Evolutionary conservation across 371 early-diverging fungal species (phyloP).

Genomic region (Gilbertella persicaria): DNA sequence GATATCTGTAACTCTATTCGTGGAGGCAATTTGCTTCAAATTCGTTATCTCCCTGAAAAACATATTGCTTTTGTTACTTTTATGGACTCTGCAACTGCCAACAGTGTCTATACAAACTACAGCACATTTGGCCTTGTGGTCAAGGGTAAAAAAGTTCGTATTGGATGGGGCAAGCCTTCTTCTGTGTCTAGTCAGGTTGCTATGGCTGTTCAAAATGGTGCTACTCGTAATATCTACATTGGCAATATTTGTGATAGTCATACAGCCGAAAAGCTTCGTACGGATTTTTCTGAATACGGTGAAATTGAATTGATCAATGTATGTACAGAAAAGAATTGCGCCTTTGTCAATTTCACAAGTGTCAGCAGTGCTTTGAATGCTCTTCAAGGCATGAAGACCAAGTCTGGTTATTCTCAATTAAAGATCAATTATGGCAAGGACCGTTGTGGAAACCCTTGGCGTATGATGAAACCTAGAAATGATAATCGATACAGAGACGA

Average conservation of each 20-base stretch:
- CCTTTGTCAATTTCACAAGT: slow-evolving; percentile 81
- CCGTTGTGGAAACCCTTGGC: slow-evolving; percentile 70
- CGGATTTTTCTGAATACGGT: slow-evolving; percentile 74
- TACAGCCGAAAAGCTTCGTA: slow-evolving; percentile 58
- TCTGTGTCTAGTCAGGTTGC: slow-evolving; percentile 54
- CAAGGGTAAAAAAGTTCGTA: slow-evolving; percentile 67
- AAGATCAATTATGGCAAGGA: slow-evolving; percentile 82
- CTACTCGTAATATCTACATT: slow-evolving; percentile 82
- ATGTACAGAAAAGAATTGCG: slow-evolving; percentile 73
- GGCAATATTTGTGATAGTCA: slow-evolving; percentile 62
- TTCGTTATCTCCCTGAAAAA: slow-evolving; percentile 73
- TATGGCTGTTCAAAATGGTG: slow-evolving; percentile 65
- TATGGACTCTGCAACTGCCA: slow-evolving; percentile 71
- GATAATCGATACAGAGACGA: too few relatives aligned
- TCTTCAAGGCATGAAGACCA: slow-evolving; percentile 41
- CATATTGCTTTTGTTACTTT: slow-evolving; percentile 86
- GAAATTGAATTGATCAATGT: slow-evolving; percentile 79
- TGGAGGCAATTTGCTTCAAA: slow-evolving; percentile 75
- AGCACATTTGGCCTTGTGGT: slow-evolving; percentile 60
- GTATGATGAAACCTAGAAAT: neutral
- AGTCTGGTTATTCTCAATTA: slow-evolving; percentile 53
- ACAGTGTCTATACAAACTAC: slow-evolving; percentile 57
- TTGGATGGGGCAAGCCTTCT: slow-evolving; percentile 79
- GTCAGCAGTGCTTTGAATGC: slow-evolving; percentile 61
- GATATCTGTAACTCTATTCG: slow-evolving; percentile 87